Percentiles rank a stretch among this genome's conserved stretches.
phyloP scores from a whole-genome alignment of 2,329 filamentous ascomycete species.

The Pestalotiopsis sp. region DNA sequence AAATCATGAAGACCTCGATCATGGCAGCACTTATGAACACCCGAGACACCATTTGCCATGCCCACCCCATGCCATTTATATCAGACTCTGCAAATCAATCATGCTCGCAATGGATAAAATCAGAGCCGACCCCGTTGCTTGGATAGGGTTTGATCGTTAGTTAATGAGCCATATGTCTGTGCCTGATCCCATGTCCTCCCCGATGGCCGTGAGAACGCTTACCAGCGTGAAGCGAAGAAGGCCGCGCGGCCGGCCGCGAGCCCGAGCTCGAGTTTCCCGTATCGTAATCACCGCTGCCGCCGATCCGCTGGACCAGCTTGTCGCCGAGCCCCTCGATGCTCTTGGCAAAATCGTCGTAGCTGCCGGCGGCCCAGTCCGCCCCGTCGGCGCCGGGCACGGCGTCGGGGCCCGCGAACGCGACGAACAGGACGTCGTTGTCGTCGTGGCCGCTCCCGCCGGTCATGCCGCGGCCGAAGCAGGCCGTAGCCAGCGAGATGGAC shows the following conservation, averaged over 20 bases:
- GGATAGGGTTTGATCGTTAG: neutral
- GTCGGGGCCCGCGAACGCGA: neutral
- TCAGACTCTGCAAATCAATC: neutral
- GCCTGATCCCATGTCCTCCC: neutral
- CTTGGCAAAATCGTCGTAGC: neutral
- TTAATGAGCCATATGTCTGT: neutral
- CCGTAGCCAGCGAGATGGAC: neutral
- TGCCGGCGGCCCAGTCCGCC: neutral
- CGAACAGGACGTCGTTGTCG: neutral
- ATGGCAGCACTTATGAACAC: neutral
- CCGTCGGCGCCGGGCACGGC: slow-evolving; percentile 1
- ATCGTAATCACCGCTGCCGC: neutral
- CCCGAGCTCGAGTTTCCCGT: neutral
- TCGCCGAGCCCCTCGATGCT: slow-evolving; percentile 4
- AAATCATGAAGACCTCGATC: too few relatives aligned
- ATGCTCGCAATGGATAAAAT: neutral
- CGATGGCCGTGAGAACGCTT: neutral
- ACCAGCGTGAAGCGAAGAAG: neutral
- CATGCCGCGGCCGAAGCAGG: neutral
- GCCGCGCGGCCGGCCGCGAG: neutral
- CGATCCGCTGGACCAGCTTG: neutral
- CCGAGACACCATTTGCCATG: neutral
- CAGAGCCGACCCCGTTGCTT: neutral
- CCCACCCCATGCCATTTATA: neutral
- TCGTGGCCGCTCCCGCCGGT: slow-evolving; percentile 1